phyloP scores from a whole-genome alignment of 495 filamentous ascomycete genomes.

The Aspergillus homomorphus region DNA sequence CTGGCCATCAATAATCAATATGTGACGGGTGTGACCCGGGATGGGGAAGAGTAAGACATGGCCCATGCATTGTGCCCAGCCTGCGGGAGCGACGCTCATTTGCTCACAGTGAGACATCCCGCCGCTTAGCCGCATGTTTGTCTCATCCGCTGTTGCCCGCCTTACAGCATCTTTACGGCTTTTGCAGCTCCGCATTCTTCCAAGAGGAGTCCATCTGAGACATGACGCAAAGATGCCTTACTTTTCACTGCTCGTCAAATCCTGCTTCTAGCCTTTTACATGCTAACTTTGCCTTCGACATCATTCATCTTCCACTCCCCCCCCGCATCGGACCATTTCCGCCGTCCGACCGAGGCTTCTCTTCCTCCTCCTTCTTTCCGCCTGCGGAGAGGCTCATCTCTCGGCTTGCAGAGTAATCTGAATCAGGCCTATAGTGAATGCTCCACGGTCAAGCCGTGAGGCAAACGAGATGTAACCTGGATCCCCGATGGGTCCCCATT shows the following conservation, averaged over 20 bases:
- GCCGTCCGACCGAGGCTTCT: not conserved
- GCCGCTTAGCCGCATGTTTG: constrained; percentile 12
- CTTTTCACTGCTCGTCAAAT: not conserved
- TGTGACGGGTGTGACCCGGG: not conserved
- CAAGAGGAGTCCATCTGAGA: not conserved
- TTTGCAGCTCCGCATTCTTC: not conserved
- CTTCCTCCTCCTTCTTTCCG: too few relatives aligned
- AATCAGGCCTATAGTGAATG: not conserved
- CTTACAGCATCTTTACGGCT: not conserved
- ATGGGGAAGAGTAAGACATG: not conserved
- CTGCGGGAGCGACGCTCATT: not conserved
- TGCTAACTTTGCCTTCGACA: not conserved
- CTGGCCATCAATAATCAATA: too few relatives aligned
- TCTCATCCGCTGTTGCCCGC: constrained; percentile 11
- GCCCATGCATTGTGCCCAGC: not conserved
- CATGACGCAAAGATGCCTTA: constrained; percentile 7
- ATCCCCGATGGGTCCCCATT: not conserved
- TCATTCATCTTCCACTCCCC: not conserved
- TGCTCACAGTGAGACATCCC: constrained; percentile 7
- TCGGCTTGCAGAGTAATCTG: not conserved
- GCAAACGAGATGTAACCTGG: not conserved
- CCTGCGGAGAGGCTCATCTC: not conserved
- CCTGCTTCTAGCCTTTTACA: not conserved
- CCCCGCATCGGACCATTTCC: not conserved
- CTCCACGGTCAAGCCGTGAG: not conserved